These are phyloP conservation scores for Kodamaea kaohsiungensis DNA, from an alignment of 805 yeast species.

Conservation along the genomic window DNA sequence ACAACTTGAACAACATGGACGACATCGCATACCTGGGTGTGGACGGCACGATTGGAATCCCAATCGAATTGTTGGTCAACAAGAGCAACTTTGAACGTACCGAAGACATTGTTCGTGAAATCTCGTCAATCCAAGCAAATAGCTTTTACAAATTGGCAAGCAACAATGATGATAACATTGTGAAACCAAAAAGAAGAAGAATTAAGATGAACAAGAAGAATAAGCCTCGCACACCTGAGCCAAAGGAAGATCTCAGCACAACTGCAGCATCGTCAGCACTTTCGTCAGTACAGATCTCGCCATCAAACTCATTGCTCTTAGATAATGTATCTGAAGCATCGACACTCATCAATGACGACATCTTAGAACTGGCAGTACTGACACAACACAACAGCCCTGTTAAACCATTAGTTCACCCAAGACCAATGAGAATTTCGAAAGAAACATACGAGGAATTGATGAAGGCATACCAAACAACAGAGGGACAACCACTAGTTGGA, in stretches of 20 bases:
- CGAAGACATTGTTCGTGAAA: conserved; percentile 38
- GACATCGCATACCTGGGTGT: conserved; percentile 10
- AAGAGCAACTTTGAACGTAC: conserved; percentile 29
- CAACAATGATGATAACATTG: conserved; percentile 19
- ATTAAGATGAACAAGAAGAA: conserved; percentile 30
- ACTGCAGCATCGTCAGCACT: neutral
- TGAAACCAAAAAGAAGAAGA: conserved; percentile 45
- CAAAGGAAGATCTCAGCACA: neutral
- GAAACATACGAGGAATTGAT: conserved; percentile 15
- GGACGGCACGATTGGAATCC: conserved; percentile 35
- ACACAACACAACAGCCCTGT: conserved; percentile 7
- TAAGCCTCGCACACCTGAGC: conserved; percentile 7
- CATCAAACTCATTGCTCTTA: conserved; percentile 2
- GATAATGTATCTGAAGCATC: conserved; percentile 9
- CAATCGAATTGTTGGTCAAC: conserved; percentile 35
- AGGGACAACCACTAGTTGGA: conserved; percentile 1
- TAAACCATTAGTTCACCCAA: conserved; percentile 18
- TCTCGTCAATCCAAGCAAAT: conserved; percentile 48
- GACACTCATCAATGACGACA: conserved; percentile 10
- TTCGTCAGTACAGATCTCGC: conserved; percentile 3
- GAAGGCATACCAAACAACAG: conserved; percentile 4
- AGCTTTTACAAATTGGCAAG: conserved; percentile 36
- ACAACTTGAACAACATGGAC: conserved; percentile 28
- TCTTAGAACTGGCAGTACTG: neutral
- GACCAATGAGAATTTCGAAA: conserved; percentile 14